Evolutionary conservation across 192 early-diverging fungal genomes (phyloP).

Genomic region (Backusella tarrabulga): DNA sequence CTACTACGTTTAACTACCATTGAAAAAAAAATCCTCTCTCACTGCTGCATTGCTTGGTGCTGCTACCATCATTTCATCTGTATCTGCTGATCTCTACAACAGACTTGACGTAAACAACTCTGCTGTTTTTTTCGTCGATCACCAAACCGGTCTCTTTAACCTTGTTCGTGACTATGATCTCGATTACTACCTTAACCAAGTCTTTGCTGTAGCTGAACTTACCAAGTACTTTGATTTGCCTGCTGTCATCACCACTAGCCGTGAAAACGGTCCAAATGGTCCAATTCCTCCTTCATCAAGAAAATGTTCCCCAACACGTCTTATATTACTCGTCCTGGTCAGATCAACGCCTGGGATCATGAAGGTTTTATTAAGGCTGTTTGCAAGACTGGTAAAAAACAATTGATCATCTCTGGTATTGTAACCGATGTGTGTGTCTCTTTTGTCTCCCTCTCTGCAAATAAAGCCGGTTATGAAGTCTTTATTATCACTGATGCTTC

Average conservation of each 20-base stretch:
- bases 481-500: slow-evolving; percentile 33
- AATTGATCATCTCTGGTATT: no score
- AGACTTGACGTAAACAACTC: slow-evolving; percentile 22
- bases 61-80: neutral
- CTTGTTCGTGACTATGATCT: slow-evolving; percentile 26
- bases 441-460: slow-evolving; percentile 35
- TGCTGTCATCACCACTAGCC: slow-evolving; percentile 28
- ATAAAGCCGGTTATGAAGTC: slow-evolving; percentile 30
- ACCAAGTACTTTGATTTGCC: slow-evolving; percentile 21
- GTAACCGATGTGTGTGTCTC: no score
- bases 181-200: neutral
- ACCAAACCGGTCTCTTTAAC: slow-evolving; percentile 28
- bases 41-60: no score
- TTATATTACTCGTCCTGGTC: slow-evolving; percentile 27
- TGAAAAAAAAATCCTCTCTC: neutral
- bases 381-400: slow-evolving; percentile 28
- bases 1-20: no score
- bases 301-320: slow-evolving; percentile 27
- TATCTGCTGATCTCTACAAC: slow-evolving; percentile 11
- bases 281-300: slow-evolving; percentile 15
- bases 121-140: slow-evolving; percentile 29
- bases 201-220: slow-evolving; percentile 24
- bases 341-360: slow-evolving; percentile 37
- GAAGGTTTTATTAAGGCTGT: slow-evolving; percentile 25
- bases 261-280: slow-evolving; percentile 31